Conservation (phyloP, 768 basidiomycete genomes). For the Serendipita vermifera region DNA sequence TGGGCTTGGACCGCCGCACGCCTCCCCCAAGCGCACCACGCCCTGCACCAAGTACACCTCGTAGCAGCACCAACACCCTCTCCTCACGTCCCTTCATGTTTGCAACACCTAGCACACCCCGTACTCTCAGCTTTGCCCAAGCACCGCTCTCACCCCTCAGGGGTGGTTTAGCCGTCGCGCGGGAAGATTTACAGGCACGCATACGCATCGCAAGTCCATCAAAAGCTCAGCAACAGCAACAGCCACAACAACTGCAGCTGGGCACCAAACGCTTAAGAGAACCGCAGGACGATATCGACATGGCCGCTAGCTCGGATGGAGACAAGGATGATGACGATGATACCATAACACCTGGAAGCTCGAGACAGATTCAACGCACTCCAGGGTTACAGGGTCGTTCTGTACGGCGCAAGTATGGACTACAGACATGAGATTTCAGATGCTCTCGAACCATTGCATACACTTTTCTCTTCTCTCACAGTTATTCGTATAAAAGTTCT, state of each 20-base stretch:
- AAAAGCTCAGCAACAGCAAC: too few species aligned
- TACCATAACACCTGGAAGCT: neutral
- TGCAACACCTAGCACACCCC: neutral
- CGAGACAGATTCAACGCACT: neutral
- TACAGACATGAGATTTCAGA: too few species aligned
- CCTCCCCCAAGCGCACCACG: neutral
- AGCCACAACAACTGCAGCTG: too few species aligned
- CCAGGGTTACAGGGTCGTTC: neutral
- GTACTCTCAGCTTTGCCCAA: neutral
- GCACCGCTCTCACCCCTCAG: neutral
- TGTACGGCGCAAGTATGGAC: neutral
- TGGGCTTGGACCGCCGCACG: slow-evolving; percentile 1
- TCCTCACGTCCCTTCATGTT: neutral
- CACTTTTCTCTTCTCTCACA: too few species aligned
- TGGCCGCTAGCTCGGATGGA: neutral
- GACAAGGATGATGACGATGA: neutral
- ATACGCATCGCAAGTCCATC: slow-evolving; percentile 1
- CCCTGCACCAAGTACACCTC: neutral
- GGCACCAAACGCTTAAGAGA: neutral
- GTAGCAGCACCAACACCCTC: neutral
- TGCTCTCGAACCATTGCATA: too few species aligned
- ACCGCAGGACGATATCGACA: slow-evolving; percentile 6
- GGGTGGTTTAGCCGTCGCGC: neutral
- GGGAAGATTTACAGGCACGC: slow-evolving; percentile 3
- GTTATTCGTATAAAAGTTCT: too few species aligned